A percentile compares a stretch with the other conserved stretches of the same genome.
Conservation (phyloP, 495 filamentous ascomycete species). For the Aspergillus steynii region DNA sequence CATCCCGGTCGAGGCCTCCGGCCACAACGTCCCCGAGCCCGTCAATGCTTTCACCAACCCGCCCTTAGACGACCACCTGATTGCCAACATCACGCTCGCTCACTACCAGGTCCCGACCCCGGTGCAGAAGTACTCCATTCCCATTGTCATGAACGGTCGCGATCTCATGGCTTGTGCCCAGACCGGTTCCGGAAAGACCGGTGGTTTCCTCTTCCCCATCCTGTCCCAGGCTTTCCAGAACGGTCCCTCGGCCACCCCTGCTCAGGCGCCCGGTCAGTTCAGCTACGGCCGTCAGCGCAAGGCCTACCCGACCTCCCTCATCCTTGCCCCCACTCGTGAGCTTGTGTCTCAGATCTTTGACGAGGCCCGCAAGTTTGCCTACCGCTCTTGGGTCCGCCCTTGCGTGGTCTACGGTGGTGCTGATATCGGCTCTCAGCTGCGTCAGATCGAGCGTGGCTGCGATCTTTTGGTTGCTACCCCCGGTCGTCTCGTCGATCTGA, state of each 20-base stretch:
- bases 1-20: slow-evolving; percentile 96
- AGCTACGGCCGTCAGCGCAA: slow-evolving; percentile 86
- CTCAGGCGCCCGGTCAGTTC: slow-evolving; percentile 56
- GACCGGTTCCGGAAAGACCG: slow-evolving; percentile 98
- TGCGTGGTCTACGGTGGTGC: slow-evolving; percentile 99
- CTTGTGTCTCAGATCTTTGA: slow-evolving; percentile 98
- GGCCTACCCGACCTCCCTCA: slow-evolving; percentile 93
- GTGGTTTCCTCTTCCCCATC: slow-evolving; percentile 98
- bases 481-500: slow-evolving; percentile 94
- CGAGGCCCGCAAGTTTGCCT: slow-evolving; percentile 95
- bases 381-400: slow-evolving; percentile 97
- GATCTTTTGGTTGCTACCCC: slow-evolving; percentile 97
- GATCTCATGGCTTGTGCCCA: slow-evolving; percentile 99
- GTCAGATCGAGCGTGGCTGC: slow-evolving; percentile 95
- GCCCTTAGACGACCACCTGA: slow-evolving; percentile 86
- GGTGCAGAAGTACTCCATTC: slow-evolving; percentile 97
- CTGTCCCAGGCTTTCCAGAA: slow-evolving; percentile 91
- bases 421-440: slow-evolving; percentile 94
- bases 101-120: slow-evolving; percentile 93
- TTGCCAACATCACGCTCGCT: slow-evolving; percentile 88
- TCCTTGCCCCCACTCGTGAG: slow-evolving; percentile 95
- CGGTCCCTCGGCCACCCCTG: slow-evolving; percentile 71
- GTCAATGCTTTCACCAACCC: slow-evolving; percentile 89
- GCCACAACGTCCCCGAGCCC: slow-evolving; percentile 90
- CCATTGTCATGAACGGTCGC: slow-evolving; percentile 93